Percentiles rank a stretch among this genome's conserved stretches.
Evolutionary conservation across 176 grass and related monocot species (phyloP).

Genomic region (Rhynchospora pubera): DNA sequence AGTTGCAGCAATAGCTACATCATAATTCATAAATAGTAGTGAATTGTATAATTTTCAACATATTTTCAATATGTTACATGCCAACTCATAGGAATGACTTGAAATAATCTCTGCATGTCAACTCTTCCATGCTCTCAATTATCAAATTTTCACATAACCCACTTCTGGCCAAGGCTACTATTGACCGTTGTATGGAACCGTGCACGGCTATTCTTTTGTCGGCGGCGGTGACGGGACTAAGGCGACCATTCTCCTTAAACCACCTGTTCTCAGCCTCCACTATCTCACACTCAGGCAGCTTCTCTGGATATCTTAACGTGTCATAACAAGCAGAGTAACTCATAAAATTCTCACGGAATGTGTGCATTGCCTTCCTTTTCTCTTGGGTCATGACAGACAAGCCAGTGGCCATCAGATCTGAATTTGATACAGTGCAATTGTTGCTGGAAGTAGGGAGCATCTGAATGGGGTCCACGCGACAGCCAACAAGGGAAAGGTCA

Average conservation of each 20-base stretch:
- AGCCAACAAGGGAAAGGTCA: conserved; percentile 34
- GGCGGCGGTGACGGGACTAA: conserved; percentile 18
- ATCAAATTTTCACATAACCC: not conserved
- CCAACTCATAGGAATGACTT: not conserved
- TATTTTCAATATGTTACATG: not conserved
- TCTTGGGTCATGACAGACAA: conserved; percentile 56
- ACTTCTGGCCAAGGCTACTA: not conserved
- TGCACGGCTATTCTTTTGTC: not conserved
- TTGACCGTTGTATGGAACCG: not conserved
- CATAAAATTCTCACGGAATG: conserved; percentile 70
- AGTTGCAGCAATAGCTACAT: not conserved
- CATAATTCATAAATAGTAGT: not conserved
- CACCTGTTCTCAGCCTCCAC: conserved; percentile 46
- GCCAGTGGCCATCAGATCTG: conserved; percentile 25
- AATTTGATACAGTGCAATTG: conserved; percentile 21
- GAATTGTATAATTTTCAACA: not conserved
- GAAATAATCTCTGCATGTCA: not conserved
- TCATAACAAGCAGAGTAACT: conserved; percentile 87
- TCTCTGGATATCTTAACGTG: conserved; percentile 39
- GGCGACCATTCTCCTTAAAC: conserved; percentile 58
- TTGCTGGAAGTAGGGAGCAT: not conserved
- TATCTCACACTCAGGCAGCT: conserved; percentile 58
- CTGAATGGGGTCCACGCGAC: conserved; percentile 40
- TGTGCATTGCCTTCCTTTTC: conserved; percentile 48
- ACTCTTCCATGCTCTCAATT: not conserved